These are phyloP conservation scores for Penicillium antarcticum DNA, from an alignment of 495 filamentous ascomycete species.

Conservation along the genomic window DNA sequence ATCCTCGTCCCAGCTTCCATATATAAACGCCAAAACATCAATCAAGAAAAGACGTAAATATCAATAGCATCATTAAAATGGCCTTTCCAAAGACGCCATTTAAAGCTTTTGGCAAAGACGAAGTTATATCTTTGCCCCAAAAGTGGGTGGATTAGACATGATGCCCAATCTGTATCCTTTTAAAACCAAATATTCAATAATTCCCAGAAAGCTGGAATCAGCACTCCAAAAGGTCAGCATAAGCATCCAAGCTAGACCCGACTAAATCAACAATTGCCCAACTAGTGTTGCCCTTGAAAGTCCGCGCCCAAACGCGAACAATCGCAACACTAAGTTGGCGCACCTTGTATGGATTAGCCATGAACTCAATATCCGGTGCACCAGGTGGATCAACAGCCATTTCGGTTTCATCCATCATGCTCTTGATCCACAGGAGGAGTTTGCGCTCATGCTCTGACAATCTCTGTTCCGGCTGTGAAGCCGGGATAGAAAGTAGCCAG, in stretches of 20 bases:
- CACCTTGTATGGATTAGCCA: slow-evolving; percentile 44
- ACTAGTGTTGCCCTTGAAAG: slow-evolving; percentile 54
- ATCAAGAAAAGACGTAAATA: neutral
- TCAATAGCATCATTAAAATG: slow-evolving; percentile 8
- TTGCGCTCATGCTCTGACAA: slow-evolving; percentile 58
- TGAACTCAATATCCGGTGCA: slow-evolving; percentile 41
- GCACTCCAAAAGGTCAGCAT: slow-evolving; percentile 40
- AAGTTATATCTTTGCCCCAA: neutral
- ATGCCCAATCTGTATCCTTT: neutral
- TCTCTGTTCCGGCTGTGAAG: slow-evolving; percentile 42
- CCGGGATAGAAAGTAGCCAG: slow-evolving; percentile 50
- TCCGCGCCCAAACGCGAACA: slow-evolving; percentile 51
- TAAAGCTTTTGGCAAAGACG: neutral
- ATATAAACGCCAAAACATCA: slow-evolving; percentile 1
- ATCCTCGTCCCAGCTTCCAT: slow-evolving; percentile 1
- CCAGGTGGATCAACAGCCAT: slow-evolving; percentile 56
- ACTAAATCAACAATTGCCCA: slow-evolving; percentile 53
- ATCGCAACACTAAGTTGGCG: slow-evolving; percentile 49
- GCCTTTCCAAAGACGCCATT: neutral
- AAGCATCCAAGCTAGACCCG: slow-evolving; percentile 43
- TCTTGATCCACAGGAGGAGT: slow-evolving; percentile 63
- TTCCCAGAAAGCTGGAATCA: neutral
- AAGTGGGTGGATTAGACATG: neutral
- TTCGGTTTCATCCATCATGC: slow-evolving; percentile 75
- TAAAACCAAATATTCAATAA: neutral